Evolutionary conservation across 306 rosid genomes (phyloP).

Genomic region (Dryas octopetala): DNA sequence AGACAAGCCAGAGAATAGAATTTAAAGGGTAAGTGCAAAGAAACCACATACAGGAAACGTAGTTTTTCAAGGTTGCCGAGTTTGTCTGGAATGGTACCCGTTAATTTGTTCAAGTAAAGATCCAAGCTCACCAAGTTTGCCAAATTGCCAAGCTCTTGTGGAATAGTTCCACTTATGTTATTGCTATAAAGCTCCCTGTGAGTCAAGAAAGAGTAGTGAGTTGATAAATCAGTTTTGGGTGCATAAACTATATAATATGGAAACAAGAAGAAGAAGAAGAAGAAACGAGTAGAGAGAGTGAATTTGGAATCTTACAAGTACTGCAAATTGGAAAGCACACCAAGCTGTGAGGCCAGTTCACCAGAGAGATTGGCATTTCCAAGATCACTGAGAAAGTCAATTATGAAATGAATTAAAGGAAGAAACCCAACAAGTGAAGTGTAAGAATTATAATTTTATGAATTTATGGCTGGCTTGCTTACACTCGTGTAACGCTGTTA

Average conservation of each 20-base stretch:
- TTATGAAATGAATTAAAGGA: background rate
- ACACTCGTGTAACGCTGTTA: conserved; percentile 93
- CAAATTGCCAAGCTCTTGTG: conserved; percentile 73
- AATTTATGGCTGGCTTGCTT: conserved; percentile 25
- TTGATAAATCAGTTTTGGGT: background rate
- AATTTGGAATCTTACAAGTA: conserved; percentile 68
- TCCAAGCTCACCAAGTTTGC: conserved; percentile 89
- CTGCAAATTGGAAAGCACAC: conserved; percentile 68
- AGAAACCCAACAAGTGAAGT: conserved; percentile 6
- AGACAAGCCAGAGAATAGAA: conserved; percentile 15
- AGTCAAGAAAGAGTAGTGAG: conserved; percentile 9
- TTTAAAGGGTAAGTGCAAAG: conserved; percentile 14
- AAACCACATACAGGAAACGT: conserved; percentile 71
- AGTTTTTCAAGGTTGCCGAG: conserved; percentile 59
- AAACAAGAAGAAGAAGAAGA: background rate
- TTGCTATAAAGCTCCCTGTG: conserved; percentile 86
- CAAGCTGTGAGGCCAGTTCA: conserved; percentile 69
- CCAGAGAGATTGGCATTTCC: conserved; percentile 95
- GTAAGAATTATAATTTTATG: background rate
- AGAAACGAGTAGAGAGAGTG: background rate
- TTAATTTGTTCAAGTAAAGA: conserved; percentile 70
- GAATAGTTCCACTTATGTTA: conserved; percentile 63
- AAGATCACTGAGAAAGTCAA: conserved; percentile 63
- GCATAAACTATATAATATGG: background rate
- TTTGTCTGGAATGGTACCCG: conserved; percentile 51